Base-by-base conservation (phyloP, 345 rosid species). In the Crucihimalaya himalaica region DNA sequence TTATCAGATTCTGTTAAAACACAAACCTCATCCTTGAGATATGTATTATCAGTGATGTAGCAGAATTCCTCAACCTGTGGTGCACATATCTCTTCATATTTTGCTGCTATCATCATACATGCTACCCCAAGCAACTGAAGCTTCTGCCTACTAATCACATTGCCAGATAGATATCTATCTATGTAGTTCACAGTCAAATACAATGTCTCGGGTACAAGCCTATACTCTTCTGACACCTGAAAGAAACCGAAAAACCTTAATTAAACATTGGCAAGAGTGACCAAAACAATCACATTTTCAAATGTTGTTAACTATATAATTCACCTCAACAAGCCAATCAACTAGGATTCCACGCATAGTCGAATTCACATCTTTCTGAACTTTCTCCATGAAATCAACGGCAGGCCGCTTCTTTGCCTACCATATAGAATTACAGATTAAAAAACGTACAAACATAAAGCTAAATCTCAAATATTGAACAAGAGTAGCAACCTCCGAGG, bases 321-420 rank as follows among this genome's bases (percentile, higher is more conserved):
- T 79, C 81, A 93, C 97, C 93, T 95, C 97, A 66, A 92, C 91
- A 54, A 95, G 97, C 99, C 99, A 95, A 81, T 95, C 99, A 63
- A 95, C 76, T 37, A 95, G 64, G 70, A 92, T 88, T 53, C 91
- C 85, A 0, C 99, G 90, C 97, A 92, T 95, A 81, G 84, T 95
- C 14, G 86, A 55, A 27, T 87, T 92, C 61, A 92, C 83, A n/a
- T 92, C 99, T 70, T 86, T 90, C 79, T 92, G 99, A 61, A 86
- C 66, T 58, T 47, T 82, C 67, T 90, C 99, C 93, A 92, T 88
- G 78, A 83, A 95, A 59, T 95, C 89, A 4, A 79, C 55, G 2
- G 88, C 80, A 43, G 97, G 99, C 35, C 93, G 87, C 72, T 88
- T 95, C 85, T 89, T 95, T 3, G 77, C 78, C 98, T 94, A 47